Evolutionary conservation across 306 rosid genomes (phyloP).

Genomic region (Acacia crassicarpa): DNA sequence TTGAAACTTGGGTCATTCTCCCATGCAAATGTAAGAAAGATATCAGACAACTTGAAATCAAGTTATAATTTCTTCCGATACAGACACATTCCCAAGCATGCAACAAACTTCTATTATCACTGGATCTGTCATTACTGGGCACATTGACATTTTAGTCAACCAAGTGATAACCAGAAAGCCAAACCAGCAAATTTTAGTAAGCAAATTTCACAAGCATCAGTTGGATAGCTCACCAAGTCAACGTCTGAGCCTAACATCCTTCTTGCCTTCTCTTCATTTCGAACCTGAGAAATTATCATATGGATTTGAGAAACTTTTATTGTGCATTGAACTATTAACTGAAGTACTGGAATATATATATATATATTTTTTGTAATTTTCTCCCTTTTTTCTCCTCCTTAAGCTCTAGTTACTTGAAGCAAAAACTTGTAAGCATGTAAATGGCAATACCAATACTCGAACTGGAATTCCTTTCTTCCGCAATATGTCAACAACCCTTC

Average conservation of each 20-base stretch:
- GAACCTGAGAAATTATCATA: conserved; percentile 55
- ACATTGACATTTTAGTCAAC: conserved; percentile 12
- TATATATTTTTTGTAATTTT: neutral
- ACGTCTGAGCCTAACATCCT: conserved; percentile 81
- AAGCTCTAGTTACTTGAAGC: neutral
- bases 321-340: neutral
- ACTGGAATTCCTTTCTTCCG: conserved; percentile 80
- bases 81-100: conserved; percentile 18
- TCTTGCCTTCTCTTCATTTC: conserved; percentile 91
- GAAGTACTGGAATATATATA: neutral
- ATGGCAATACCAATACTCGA: conserved; percentile 70
- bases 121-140: neutral
- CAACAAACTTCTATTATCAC: neutral
- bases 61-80: conserved; percentile 10
- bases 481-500: conserved; percentile 78
- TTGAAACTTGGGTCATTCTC: neutral
- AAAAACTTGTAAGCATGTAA: conserved; percentile 18
- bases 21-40: conserved; percentile 14
- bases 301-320: conserved; percentile 9
- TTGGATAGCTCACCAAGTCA: conserved; percentile 72
- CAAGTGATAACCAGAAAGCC: conserved; percentile 4
- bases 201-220: conserved; percentile 16
- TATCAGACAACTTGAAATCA: conserved; percentile 4
- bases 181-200: conserved; percentile 7
- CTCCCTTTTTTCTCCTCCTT: too few relatives aligned